Percentiles rank a stretch among this genome's conserved stretches.
Evolutionary conservation across 345 rosid species (phyloP).

Genomic region (Corchorus capsularis): DNA sequence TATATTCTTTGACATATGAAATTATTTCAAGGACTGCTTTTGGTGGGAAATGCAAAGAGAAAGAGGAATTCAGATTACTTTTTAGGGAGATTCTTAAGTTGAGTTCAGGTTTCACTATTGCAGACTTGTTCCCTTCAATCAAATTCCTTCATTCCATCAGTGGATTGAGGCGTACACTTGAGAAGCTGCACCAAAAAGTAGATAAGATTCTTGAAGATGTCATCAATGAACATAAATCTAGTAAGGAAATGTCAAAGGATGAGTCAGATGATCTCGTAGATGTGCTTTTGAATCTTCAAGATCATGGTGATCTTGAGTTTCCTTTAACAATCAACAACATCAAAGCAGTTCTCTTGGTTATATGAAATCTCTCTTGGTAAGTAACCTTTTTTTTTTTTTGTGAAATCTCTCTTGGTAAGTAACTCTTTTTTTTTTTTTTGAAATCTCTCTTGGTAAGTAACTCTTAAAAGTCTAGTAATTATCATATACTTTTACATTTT

Average conservation of each 20-base stretch:
- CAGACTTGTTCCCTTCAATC: no score
- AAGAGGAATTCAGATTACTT: background rate
- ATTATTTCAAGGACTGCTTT: no score
- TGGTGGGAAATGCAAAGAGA: no score
- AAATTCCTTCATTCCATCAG: no score
- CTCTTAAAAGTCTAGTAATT: background rate
- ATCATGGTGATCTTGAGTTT: background rate
- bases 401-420: no score
- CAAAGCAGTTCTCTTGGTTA: conserved; percentile 6
- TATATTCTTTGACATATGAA: background rate
- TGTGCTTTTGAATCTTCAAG: conserved; percentile 18
- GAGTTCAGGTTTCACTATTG: conserved; percentile 1
- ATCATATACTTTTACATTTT: background rate
- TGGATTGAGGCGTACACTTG: no score
- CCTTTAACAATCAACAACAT: background rate
- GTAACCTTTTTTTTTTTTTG: no score
- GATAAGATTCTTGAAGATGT: conserved; percentile 27
- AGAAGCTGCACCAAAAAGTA: conserved; percentile 5
- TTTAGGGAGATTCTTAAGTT: background rate
- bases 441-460: background rate
- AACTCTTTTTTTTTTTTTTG: no score
- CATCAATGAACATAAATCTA: conserved; percentile 22
- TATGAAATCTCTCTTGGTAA: no score
- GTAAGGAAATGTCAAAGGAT: background rate
- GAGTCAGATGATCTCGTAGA: background rate